Evolutionary conservation across 169 alveolate species (phyloP).

Genomic region (Neospora caninum): DNA sequence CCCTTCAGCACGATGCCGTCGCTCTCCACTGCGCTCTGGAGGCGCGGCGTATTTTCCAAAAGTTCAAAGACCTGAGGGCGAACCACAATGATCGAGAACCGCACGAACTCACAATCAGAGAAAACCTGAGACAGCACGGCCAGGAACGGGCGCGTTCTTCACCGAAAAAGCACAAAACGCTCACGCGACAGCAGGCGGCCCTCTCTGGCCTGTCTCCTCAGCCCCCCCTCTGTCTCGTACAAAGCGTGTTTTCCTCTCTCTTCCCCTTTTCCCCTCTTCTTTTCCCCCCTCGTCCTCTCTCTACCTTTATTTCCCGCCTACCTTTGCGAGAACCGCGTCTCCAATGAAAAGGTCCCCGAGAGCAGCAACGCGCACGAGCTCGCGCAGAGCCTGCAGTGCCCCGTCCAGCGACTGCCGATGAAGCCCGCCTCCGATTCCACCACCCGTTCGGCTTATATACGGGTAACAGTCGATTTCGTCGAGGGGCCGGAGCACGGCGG

Average conservation of each 20-base stretch:
- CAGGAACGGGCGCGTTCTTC: too few relatives aligned
- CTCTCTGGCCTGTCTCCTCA: too few relatives aligned
- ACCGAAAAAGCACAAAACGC: too few relatives aligned
- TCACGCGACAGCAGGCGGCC: too few relatives aligned
- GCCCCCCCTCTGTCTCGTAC: too few relatives aligned
- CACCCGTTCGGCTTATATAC: background rate
- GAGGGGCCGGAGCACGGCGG: background rate
- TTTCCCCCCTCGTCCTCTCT: background rate
- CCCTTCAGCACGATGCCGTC: slow-evolving; percentile 3
- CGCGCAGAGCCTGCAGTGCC: background rate
- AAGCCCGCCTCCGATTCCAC: background rate
- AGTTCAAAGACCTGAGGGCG: background rate
- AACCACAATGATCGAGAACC: background rate
- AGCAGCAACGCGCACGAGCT: slow-evolving; percentile 2
- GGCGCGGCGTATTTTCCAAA: background rate
- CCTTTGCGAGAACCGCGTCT: background rate
- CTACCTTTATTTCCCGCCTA: background rate
- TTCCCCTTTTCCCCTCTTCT: background rate
- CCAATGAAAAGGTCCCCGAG: background rate
- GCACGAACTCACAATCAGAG: too few relatives aligned
- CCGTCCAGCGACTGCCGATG: background rate
- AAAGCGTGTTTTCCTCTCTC: background rate
- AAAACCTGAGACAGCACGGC: too few relatives aligned
- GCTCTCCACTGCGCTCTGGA: background rate
- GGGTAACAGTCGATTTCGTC: background rate